Conservation (phyloP, 768 basidiomycete species). For the Astraeus odoratus region DNA sequence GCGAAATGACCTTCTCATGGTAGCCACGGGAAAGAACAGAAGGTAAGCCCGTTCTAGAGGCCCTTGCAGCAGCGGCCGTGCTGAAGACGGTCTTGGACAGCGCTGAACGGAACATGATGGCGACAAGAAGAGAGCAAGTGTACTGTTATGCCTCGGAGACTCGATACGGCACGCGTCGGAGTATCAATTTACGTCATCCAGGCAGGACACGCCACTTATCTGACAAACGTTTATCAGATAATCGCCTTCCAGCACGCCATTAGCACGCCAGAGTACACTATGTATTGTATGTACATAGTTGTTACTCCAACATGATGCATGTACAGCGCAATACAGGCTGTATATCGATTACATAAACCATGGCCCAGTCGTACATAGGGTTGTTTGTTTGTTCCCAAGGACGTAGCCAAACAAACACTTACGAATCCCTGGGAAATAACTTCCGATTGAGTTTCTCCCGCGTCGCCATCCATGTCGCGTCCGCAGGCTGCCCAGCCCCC, state of each 20-base stretch:
- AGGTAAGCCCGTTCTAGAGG: constrained; percentile 33
- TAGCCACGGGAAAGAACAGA: constrained; percentile 66
- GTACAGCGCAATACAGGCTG: too few species aligned
- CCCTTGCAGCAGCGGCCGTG: constrained; percentile 36
- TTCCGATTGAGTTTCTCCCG: background rate
- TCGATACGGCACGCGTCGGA: constrained; percentile 7
- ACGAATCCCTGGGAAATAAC: too few species aligned
- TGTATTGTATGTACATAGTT: too few species aligned
- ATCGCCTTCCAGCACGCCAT: background rate
- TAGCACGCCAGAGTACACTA: too few species aligned
- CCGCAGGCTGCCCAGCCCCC: constrained; percentile 24
- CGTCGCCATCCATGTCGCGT: constrained; percentile 32
- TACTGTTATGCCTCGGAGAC: too few species aligned
- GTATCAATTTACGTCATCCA: constrained; percentile 10
- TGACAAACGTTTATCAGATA: constrained; percentile 8
- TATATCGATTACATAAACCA: too few species aligned
- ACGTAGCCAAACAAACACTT: too few species aligned
- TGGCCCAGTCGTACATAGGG: too few species aligned
- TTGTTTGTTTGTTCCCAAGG: too few species aligned
- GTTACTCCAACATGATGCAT: too few species aligned
- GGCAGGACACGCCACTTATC: too few species aligned
- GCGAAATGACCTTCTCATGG: constrained; percentile 95
- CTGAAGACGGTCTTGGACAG: constrained; percentile 44
- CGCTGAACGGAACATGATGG: constrained; percentile 67
- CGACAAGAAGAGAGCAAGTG: constrained; percentile 15